Percentiles rank a stretch among this genome's conserved stretches.
phyloP scores from a whole-genome alignment of 371 early-diverging fungal genomes.

The Rhizopus stolonifer region DNA sequence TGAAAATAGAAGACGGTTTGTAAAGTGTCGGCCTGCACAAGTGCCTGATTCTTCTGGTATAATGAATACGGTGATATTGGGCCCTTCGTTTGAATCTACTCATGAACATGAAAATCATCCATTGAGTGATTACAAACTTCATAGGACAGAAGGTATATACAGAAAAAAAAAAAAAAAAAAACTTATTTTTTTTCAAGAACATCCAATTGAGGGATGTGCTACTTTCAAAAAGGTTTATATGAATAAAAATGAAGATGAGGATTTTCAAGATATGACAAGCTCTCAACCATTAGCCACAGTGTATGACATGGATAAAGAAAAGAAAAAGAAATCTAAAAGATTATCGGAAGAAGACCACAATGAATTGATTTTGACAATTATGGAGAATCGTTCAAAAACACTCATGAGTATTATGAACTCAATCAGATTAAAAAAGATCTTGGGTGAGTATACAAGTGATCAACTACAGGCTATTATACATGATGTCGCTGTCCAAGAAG shows the following conservation, averaged over 20 bases:
- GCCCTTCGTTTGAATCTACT: conserved; percentile 13
- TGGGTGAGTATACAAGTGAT: conserved; percentile 8
- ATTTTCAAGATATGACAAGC: conserved; percentile 9
- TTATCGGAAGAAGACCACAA: background rate
- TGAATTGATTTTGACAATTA: conserved; percentile 37
- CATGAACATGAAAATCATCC: conserved; percentile 17
- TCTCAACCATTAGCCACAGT: background rate
- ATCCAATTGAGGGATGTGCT: background rate
- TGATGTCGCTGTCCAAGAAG: too few relatives aligned
- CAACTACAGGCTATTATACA: too few relatives aligned
- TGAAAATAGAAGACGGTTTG: conserved; percentile 43
- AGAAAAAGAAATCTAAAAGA: conserved; percentile 1
- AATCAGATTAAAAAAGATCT: conserved; percentile 9
- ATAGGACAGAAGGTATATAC: background rate
- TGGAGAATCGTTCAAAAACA: conserved; percentile 27
- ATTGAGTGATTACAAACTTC: conserved; percentile 14
- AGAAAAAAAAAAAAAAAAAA: too few relatives aligned
- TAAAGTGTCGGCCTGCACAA: conserved; percentile 20
- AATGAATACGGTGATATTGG: conserved; percentile 18
- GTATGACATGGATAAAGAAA: background rate
- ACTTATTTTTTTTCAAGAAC: background rate
- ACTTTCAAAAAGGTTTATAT: background rate
- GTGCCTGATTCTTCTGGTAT: conserved; percentile 13
- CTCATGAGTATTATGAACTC: conserved; percentile 13
- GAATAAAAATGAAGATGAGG: conserved; percentile 48